Percentiles rank a stretch among this genome's conserved stretches.
Evolutionary conservation across 495 filamentous ascomycete genomes (phyloP).

Genomic region (Echria macrotheca): DNA sequence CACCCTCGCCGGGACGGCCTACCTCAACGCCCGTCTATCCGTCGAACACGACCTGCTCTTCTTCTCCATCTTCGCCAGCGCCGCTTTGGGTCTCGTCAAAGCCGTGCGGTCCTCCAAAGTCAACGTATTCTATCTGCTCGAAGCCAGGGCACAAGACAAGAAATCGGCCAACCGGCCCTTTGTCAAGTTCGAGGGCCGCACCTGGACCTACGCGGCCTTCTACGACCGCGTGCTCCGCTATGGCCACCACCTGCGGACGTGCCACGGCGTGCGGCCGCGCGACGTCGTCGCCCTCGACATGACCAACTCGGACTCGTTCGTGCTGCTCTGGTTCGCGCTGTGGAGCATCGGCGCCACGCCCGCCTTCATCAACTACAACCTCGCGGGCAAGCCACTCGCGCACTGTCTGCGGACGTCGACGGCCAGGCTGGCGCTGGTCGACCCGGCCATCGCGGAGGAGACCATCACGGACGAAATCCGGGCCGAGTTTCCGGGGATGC

Average conservation of each 20-base stretch:
- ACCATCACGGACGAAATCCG: slow-evolving; percentile 38
- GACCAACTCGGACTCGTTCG: slow-evolving; percentile 68
- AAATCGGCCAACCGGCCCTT: slow-evolving; percentile 52
- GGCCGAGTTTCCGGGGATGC: slow-evolving; percentile 36
- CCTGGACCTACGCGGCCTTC: slow-evolving; percentile 70
- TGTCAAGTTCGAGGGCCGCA: slow-evolving; percentile 66
- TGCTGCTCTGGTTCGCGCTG: slow-evolving; percentile 44
- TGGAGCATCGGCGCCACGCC: slow-evolving; percentile 38
- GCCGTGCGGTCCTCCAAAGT: slow-evolving; percentile 52
- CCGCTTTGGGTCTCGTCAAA: slow-evolving; percentile 34
- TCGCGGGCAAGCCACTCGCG: slow-evolving; percentile 29
- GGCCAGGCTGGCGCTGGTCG: slow-evolving; percentile 73
- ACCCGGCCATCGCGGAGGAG: slow-evolving; percentile 57
- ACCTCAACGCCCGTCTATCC: slow-evolving; percentile 70
- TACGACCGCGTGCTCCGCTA: slow-evolving; percentile 71
- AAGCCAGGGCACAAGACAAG: slow-evolving; percentile 55
- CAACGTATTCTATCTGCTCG: slow-evolving; percentile 77
- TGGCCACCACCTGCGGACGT: slow-evolving; percentile 72
- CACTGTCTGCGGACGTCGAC: slow-evolving; percentile 68
- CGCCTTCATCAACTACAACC: slow-evolving; percentile 53
- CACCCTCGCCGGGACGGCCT: slow-evolving; percentile 62
- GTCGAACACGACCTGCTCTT: slow-evolving; percentile 61
- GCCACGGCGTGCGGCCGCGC: slow-evolving; percentile 55
- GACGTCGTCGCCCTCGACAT: slow-evolving; percentile 87
- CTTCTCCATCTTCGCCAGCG: slow-evolving; percentile 42